These are phyloP conservation scores for Cephaloascus albidus DNA, from an alignment of 805 yeast species.

Conservation along the genomic window DNA sequence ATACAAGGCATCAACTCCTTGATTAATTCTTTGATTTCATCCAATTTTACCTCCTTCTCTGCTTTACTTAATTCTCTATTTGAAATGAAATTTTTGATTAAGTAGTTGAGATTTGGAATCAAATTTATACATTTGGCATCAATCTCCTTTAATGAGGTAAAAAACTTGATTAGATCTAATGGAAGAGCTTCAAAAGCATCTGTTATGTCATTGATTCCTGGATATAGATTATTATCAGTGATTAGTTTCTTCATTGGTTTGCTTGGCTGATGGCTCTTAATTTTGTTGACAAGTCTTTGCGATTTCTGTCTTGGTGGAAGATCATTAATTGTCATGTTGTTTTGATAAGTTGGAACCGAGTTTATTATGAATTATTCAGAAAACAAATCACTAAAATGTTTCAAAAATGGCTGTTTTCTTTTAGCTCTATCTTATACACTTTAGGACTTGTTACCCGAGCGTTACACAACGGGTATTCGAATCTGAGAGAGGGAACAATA, in stretches of 20 bases:
- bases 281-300: conserved; percentile 17
- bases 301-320: conserved; percentile 23
- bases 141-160: conserved; percentile 83
- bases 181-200: conserved; percentile 93
- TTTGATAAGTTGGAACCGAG: background rate
- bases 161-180: conserved; percentile 67
- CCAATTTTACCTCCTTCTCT: conserved; percentile 20
- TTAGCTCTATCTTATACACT: no score
- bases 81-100: conserved; percentile 23
- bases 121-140: conserved; percentile 86
- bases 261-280: conserved; percentile 6
- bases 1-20: conserved; percentile 80
- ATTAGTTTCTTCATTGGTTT: background rate
- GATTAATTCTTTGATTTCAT: conserved; percentile 32
- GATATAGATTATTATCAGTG: conserved; percentile 31
- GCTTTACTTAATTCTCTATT: conserved; percentile 2
- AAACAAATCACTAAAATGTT: no score
- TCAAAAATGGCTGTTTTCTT: no score
- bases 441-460: no score
- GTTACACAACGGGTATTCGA: no score
- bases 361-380: no score
- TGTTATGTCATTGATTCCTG: conserved; percentile 85
- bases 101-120: conserved; percentile 53
- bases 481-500: no score
- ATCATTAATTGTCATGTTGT: conserved; percentile 6